Evolutionary conservation across 768 basidiomycete genomes (phyloP).

Genomic region (Suillus subluteus): DNA sequence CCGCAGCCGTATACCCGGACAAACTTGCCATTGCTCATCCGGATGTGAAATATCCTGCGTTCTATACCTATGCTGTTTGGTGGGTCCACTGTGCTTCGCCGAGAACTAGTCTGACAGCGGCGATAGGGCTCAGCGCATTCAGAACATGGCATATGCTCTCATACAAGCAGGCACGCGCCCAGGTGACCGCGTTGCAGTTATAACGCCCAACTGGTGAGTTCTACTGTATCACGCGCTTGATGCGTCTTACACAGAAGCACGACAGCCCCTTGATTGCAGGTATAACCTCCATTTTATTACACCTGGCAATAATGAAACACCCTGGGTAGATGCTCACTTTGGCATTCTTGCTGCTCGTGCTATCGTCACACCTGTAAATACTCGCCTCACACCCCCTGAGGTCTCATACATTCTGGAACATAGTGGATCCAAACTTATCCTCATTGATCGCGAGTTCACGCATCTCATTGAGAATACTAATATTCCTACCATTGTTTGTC

Average conservation of each 20-base stretch:
- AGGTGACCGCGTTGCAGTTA: constrained; percentile 80
- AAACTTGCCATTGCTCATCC: constrained; percentile 78
- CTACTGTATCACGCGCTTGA: neutral
- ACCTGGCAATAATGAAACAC: constrained; percentile 5
- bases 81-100: constrained; percentile 29
- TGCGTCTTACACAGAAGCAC: neutral
- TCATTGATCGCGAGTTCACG: too few relatives aligned
- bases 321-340: constrained; percentile 67
- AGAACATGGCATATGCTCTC: constrained; percentile 86
- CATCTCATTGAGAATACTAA: constrained; percentile 55
- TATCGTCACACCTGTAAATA: too few relatives aligned
- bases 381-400: too few relatives aligned
- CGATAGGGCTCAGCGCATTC: constrained; percentile 78
- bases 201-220: constrained; percentile 82
- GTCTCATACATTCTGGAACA: too few relatives aligned
- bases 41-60: constrained; percentile 58
- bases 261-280: constrained; percentile 75
- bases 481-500: constrained; percentile 60
- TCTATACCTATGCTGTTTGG: constrained; percentile 77
- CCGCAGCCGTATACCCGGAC: constrained; percentile 77
- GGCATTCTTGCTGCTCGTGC: constrained; percentile 77
- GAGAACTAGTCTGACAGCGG: neutral
- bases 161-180: constrained; percentile 69
- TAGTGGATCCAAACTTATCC: too few relatives aligned
- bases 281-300: constrained; percentile 23